phyloP scores from a whole-genome alignment of 2,329 filamentous ascomycete species.

The Colletotrichum acutatum region DNA sequence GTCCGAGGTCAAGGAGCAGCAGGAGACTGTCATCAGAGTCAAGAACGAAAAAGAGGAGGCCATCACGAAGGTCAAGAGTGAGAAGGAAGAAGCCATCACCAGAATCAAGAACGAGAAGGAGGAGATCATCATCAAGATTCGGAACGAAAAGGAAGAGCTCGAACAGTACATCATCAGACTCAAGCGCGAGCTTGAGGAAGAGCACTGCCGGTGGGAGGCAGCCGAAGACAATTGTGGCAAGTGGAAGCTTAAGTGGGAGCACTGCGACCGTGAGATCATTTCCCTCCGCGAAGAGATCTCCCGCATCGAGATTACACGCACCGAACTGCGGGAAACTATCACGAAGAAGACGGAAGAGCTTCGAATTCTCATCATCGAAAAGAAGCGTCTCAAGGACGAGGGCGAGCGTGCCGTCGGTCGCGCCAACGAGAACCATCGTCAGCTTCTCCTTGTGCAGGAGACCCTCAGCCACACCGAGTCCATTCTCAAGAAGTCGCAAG shows the following conservation, averaged over 20 bases:
- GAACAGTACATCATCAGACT: conserved; percentile 11
- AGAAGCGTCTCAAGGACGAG: conserved; percentile 31
- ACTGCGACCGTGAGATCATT: conserved; percentile 15
- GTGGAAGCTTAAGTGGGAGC: conserved; percentile 32
- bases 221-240: conserved; percentile 19
- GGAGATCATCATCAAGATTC: conserved; percentile 3
- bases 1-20: conserved; percentile 22
- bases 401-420: conserved; percentile 2
- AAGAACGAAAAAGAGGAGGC: conserved; percentile 19
- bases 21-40: conserved; percentile 14
- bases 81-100: conserved; percentile 23
- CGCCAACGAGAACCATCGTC: conserved; percentile 23
- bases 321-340: conserved; percentile 20
- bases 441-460: conserved; percentile 17
- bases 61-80: neutral
- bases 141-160: conserved; percentile 20
- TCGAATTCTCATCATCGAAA: conserved; percentile 15
- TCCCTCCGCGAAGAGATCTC: conserved; percentile 24
- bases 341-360: conserved; percentile 21
- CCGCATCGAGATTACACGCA: neutral
- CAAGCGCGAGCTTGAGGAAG: conserved; percentile 14
- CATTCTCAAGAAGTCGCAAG: conserved; percentile 15
- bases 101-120: conserved; percentile 11
- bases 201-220: conserved; percentile 18
- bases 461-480: conserved; percentile 15